phyloP scores from a whole-genome alignment of 495 filamentous ascomycete species.

The Sordaria brevicollis region DNA sequence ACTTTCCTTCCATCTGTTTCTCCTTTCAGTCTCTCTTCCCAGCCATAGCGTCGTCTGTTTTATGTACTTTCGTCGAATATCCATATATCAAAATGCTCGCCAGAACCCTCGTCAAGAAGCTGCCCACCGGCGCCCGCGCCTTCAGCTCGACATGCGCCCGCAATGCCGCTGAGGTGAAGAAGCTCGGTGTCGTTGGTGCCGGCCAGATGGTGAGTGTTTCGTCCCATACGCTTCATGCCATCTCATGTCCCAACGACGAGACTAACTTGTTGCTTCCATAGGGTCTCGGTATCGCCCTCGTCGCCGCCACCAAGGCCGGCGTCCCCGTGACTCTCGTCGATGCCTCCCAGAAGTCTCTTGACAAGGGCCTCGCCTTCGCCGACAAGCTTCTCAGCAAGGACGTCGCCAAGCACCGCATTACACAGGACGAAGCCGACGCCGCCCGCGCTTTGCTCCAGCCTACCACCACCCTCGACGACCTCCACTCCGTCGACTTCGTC shows the following conservation, averaged over 20 bases:
- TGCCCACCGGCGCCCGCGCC: slow-evolving; percentile 30
- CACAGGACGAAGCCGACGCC: slow-evolving; percentile 63
- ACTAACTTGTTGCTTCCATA: slow-evolving; percentile 22
- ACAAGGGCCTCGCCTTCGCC: slow-evolving; percentile 91
- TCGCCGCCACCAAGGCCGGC: slow-evolving; percentile 75
- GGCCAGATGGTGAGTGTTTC: slow-evolving; percentile 74
- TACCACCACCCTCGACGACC: slow-evolving; percentile 64
- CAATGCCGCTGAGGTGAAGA: slow-evolving; percentile 67
- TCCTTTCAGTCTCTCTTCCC: not conserved
- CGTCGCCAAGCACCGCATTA: slow-evolving; percentile 72
- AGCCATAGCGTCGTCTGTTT: not conserved
- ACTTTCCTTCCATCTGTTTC: not conserved
- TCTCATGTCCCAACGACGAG: not conserved
- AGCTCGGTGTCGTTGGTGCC: slow-evolving; percentile 84
- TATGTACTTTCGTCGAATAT: not conserved
- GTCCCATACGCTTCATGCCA: not conserved
- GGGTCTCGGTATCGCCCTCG: slow-evolving; percentile 94
- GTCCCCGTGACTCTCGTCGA: slow-evolving; percentile 86
- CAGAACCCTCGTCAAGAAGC: slow-evolving; percentile 1
- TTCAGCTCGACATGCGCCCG: slow-evolving; percentile 44
- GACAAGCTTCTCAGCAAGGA: slow-evolving; percentile 91
- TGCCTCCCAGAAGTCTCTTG: slow-evolving; percentile 71
- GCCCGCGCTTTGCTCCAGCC: slow-evolving; percentile 57
- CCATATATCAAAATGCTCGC: not conserved
- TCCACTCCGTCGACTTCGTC: slow-evolving; percentile 85